Percentiles rank a stretch among this genome's conserved stretches.
Evolutionary conservation across 805 yeast species (phyloP).

Genomic region (Yamadazyma takamatsuzukensis): DNA sequence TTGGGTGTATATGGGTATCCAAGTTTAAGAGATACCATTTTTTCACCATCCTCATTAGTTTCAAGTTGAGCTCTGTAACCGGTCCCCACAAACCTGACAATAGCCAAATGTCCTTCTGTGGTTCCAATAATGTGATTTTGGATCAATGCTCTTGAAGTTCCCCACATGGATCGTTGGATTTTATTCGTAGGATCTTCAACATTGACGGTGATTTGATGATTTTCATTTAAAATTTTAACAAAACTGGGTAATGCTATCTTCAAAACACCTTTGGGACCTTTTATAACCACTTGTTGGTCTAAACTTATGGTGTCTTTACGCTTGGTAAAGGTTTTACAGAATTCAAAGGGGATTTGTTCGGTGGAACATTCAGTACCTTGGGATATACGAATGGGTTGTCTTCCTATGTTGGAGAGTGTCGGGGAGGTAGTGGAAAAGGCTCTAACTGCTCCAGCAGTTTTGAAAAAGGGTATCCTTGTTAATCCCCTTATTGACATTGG

Average conservation of each 20-base stretch:
- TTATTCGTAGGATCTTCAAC: conserved; percentile 57
- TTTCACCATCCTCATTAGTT: conserved; percentile 42
- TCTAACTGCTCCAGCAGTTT: too few relatives aligned
- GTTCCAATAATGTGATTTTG: conserved; percentile 83
- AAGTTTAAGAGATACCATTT: conserved; percentile 71
- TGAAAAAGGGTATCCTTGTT: too few relatives aligned
- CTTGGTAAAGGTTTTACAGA: conserved; percentile 59
- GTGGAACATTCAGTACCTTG: conserved; percentile 53
- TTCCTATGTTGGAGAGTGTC: conserved; percentile 66
- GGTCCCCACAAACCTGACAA: conserved; percentile 88
- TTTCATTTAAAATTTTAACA: conserved; percentile 38
- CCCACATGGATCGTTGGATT: conserved; percentile 90
- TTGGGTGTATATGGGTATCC: conserved; percentile 85
- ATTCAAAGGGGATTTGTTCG: conserved; percentile 46
- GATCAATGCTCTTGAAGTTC: conserved; percentile 78
- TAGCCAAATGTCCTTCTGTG: conserved; percentile 86
- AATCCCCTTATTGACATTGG: too few relatives aligned
- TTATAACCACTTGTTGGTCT: conserved; percentile 55
- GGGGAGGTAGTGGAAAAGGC: neutral
- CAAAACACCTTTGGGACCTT: conserved; percentile 77
- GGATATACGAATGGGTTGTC: conserved; percentile 67
- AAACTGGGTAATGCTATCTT: conserved; percentile 70
- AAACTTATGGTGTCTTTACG: conserved; percentile 59
- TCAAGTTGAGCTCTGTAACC: conserved; percentile 91
- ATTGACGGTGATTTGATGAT: conserved; percentile 43